phyloP scores from a whole-genome alignment of 345 rosid genomes.

The Turnera subulata region DNA sequence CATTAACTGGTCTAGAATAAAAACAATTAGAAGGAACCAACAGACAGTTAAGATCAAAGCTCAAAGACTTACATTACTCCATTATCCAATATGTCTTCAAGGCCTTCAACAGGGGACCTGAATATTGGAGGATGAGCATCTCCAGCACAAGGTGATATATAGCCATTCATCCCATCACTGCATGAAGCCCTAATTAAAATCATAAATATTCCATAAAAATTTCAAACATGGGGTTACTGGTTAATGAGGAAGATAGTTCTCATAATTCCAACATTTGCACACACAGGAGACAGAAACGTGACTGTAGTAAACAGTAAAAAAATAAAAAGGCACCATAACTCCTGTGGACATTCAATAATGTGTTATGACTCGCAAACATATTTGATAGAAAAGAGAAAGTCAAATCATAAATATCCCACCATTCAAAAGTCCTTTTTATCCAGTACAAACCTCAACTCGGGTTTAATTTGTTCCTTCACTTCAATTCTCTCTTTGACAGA shows the following conservation, averaged over 20 bases:
- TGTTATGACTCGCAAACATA: too few species aligned
- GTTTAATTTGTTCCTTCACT: slow-evolving; percentile 51
- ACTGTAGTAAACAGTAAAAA: too few species aligned
- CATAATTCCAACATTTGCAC: neutral
- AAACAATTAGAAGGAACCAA: neutral
- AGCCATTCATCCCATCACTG: slow-evolving; percentile 98
- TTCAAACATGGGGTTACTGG: too few species aligned
- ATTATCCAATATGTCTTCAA: slow-evolving; percentile 85
- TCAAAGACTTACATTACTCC: slow-evolving; percentile 71
- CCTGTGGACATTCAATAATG: too few species aligned
- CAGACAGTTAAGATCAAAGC: neutral
- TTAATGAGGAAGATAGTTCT: neutral
- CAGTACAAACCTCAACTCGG: slow-evolving; percentile 66
- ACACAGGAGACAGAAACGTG: too few species aligned
- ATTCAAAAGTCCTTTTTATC: too few species aligned
- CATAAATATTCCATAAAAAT: slow-evolving; percentile 26
- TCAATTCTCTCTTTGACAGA: slow-evolving; percentile 37
- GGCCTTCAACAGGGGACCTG: slow-evolving; percentile 68
- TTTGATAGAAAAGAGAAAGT: neutral
- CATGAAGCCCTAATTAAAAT: slow-evolving; percentile 41
- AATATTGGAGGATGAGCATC: slow-evolving; percentile 70
- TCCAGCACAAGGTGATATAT: slow-evolving; percentile 70
- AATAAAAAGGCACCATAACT: neutral
- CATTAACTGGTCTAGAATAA: neutral
- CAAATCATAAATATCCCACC: too few species aligned